Evolutionary conservation across 2,329 filamentous ascomycete genomes (phyloP), one percentile per base, ranked within the genome.

Genomic region (Fusarium nodosum): DNA sequence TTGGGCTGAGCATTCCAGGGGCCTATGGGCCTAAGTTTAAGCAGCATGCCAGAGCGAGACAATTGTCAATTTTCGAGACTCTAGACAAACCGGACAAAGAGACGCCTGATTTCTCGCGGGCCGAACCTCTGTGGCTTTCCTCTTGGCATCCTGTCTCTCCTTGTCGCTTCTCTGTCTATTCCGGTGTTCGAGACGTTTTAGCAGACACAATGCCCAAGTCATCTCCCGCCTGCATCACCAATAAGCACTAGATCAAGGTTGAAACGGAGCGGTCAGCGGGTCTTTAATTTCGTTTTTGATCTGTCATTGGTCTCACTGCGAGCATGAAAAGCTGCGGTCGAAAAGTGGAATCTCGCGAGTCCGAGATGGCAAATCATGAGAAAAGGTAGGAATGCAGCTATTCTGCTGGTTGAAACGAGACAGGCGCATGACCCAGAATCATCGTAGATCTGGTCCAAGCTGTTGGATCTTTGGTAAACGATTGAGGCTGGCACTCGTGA

Each of bases 1-100:
- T 13, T 4, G 24, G 59, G n/a, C 47, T 51, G 39, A 44, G 38
- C 68, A 71, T 71, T 63, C 53, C 56, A 52, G 44, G 55, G 45
- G 42, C 36, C 51, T n/a, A 44, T 57, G 52, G 31, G 33, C 33
- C 30, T 42, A 52, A 28, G 11, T 41, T 54, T 12, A n/a, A 18
- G 39, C 8, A 54, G 18, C 59, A 69, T 64, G 36, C 67, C 67
- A 54, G 36, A 22, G 45, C 5, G 31, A 20, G 45, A 6, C 12
- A 48, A 42, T 52, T 34, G 10, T 22, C 9, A 3, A 48, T 22
- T 46, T 2, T 13, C 33, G 9, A 34, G 33, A 39, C 11, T 39
- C 24, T 51, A 20, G 22, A 51, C 4, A 46, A 33, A 31, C 46
- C 3, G 7, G 7, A 26, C 15, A 11, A 33, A 16, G 1, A 33